phyloP scores from a whole-genome alignment of 1,284 basidiomycete species.

The Thecaphora frezii region DNA sequence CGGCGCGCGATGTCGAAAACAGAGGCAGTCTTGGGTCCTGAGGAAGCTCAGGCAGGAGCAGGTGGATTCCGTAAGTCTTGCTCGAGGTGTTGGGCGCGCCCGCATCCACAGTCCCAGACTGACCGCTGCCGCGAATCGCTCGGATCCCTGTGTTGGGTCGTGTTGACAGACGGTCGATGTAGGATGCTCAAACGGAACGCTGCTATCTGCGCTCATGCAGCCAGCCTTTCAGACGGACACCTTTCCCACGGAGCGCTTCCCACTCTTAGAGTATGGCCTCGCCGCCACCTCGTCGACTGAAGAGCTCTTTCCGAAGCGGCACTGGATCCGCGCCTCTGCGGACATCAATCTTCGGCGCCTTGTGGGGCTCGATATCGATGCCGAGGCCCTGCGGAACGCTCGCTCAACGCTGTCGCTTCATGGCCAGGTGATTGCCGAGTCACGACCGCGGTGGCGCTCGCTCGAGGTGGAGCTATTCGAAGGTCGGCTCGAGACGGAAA shows the following conservation, averaged over 20 bases:
- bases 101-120: no score
- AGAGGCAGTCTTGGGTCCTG: slow-evolving; percentile 37
- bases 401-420: slow-evolving; percentile 32
- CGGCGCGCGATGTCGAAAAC: no score
- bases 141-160: not conserved
- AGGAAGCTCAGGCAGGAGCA: slow-evolving; percentile 24
- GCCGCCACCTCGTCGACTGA: not conserved
- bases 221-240: slow-evolving; percentile 38
- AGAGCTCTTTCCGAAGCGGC: slow-evolving; percentile 21
- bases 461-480: slow-evolving; percentile 59
- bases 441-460: slow-evolving; percentile 36
- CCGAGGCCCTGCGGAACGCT: slow-evolving; percentile 34
- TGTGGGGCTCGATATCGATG: slow-evolving; percentile 39
- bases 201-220: slow-evolving; percentile 36
- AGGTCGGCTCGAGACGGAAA: slow-evolving; percentile 76
- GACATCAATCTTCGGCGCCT: slow-evolving; percentile 30
- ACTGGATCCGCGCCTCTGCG: slow-evolving; percentile 37
- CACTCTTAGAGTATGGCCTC: slow-evolving; percentile 14
- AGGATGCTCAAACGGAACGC: slow-evolving; percentile 34
- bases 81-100: no score
- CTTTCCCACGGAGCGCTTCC: slow-evolving; percentile 38
- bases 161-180: slow-evolving; percentile 26
- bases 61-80: slow-evolving; percentile 20
- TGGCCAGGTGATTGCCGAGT: slow-evolving; percentile 27
- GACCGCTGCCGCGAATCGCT: no score